Percentiles rank a stretch among this genome's conserved stretches.
phyloP scores from a whole-genome alignment of 768 basidiomycete species.

The Mycena kentingensis region DNA sequence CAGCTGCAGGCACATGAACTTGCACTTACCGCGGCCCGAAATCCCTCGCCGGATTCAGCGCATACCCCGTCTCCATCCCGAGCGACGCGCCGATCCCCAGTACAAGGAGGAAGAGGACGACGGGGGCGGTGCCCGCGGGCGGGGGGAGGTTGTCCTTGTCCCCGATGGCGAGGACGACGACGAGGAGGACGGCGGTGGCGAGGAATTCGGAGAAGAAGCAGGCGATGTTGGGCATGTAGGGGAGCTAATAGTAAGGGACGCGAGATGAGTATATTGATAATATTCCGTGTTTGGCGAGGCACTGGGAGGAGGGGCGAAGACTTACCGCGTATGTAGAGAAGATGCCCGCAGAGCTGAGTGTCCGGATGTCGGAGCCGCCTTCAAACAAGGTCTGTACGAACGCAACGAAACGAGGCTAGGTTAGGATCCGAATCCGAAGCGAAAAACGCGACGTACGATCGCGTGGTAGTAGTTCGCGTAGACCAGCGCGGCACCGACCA shows the following conservation, averaged over 20 bases:
- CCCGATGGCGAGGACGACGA: slow-evolving; percentile 54
- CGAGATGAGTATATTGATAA: too few species aligned
- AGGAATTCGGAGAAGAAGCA: slow-evolving; percentile 58
- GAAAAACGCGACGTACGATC: slow-evolving; percentile 37
- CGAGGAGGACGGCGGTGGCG: slow-evolving; percentile 56
- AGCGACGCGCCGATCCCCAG: slow-evolving; percentile 60
- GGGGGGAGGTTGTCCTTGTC: slow-evolving; percentile 57
- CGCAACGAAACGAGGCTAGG: background rate
- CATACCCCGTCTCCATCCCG: slow-evolving; percentile 63
- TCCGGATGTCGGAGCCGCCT: slow-evolving; percentile 56
- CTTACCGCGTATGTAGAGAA: background rate
- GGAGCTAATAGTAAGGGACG: slow-evolving; percentile 27
- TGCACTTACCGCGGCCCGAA: slow-evolving; percentile 22
- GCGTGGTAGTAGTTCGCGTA: slow-evolving; percentile 74
- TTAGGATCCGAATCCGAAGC: background rate
- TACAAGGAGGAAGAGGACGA: slow-evolving; percentile 58
- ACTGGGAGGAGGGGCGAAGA: background rate
- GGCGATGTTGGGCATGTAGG: slow-evolving; percentile 42
- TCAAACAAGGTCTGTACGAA: slow-evolving; percentile 46
- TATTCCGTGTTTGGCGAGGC: background rate
- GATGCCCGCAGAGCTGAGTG: slow-evolving; percentile 54
- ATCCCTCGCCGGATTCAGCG: slow-evolving; percentile 44
- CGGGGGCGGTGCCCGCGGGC: slow-evolving; percentile 52
- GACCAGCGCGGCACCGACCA: slow-evolving; percentile 59
- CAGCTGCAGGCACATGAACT: background rate